Evolutionary conservation across 805 yeast genomes (phyloP), one percentile per base, ranked within the genome.

Genomic region (Wickerhamiella shivajii): DNA sequence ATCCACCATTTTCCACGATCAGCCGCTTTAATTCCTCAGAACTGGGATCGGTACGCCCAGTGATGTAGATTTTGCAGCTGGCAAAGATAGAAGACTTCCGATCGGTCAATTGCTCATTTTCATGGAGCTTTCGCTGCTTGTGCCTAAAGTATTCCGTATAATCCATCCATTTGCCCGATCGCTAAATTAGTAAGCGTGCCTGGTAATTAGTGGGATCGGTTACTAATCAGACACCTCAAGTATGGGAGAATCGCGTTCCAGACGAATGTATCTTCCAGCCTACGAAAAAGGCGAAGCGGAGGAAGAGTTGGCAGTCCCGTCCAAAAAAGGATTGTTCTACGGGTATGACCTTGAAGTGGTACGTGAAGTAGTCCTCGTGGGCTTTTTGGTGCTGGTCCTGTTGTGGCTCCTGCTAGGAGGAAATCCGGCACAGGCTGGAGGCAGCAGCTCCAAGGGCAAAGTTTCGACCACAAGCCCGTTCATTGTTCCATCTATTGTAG

Each of bases 31-130:
- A 56, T 39, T 71, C 76, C 26, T 67, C 57, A 11, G 83, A 66
- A n/a, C 85, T 71, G 0, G 97, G 97, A 2, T 56, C 57, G 0
- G 97, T 87, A 46, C 77, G 72, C 1, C 98, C 98, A 47, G 84
- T 85, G n/a, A 87, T 83, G 51, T 77, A 74, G 4, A 87, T 63
- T 1, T 61, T 54, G 50, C 85, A 79, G 1, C 66, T 71, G 23
- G 57, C 46, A 49, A 87, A 84, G 1, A 85, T 59, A 2, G 53
- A 54, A 1, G 66, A 56, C 23, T 44, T 39, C 47, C 71, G 79
- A 18, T 66, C 61, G 31, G 58, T 12, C 18, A 24, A 24, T 15
- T 43, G 50, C 14, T 36, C 36, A 5, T 50, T 57, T 18, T 49
- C 56, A 44, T 71, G 80, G 40, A 81, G 85, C 46, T 75, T 75